Percentiles rank a stretch among this genome's conserved stretches.
These are phyloP conservation scores for Nidularia pulvinata DNA, from an alignment of 768 basidiomycete species.

Conservation along the genomic window DNA sequence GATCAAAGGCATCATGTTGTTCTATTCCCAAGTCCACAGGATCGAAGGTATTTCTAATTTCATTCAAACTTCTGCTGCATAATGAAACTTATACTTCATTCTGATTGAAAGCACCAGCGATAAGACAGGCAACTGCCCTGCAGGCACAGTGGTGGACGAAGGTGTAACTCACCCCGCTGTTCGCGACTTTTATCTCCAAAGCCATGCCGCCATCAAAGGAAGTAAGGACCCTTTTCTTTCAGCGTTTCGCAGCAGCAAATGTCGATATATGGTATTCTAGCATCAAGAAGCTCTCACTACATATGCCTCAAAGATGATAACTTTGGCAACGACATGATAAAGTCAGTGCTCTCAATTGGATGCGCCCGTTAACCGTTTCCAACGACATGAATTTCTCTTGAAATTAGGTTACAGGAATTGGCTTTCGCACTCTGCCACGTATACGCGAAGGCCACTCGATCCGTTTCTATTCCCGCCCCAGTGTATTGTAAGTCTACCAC, in stretches of 20 bases:
- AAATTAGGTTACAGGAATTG: constrained; percentile 41
- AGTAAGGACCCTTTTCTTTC: neutral
- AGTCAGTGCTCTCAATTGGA: too few relatives aligned
- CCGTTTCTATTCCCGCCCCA: constrained; percentile 84
- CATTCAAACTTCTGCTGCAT: neutral
- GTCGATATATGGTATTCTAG: neutral
- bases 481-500: constrained; percentile 65
- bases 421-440: constrained; percentile 79
- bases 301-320: neutral
- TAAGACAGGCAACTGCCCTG: neutral
- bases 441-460: constrained; percentile 80
- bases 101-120: neutral
- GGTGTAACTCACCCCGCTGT: neutral
- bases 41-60: neutral
- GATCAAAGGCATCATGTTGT: neutral
- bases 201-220: neutral
- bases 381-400: too few relatives aligned
- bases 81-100: neutral
- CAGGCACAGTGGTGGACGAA: neutral
- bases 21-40: neutral
- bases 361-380: too few relatives aligned
- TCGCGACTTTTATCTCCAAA: neutral
- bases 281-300: neutral
- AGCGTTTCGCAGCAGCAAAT: neutral
- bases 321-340: neutral